phyloP scores from a whole-genome alignment of 208 protist species.

The Crithidia thermophila region DNA sequence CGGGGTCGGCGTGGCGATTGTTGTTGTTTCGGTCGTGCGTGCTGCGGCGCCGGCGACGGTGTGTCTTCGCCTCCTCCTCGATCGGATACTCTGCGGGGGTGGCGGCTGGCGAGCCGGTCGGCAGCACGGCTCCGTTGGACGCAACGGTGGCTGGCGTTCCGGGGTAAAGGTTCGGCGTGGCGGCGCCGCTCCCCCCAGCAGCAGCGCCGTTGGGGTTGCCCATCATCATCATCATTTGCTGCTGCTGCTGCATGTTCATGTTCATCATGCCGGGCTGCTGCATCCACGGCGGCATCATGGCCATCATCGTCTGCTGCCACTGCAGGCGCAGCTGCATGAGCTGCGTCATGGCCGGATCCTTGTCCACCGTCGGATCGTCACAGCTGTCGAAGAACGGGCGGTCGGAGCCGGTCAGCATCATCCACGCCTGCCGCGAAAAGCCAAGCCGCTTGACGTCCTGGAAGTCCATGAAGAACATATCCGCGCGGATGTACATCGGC shows the following conservation, averaged over 20 bases:
- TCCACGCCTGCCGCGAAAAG: constrained; percentile 76
- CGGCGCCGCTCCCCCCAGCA: background rate
- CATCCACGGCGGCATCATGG: constrained; percentile 38
- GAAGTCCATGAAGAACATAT: constrained; percentile 92
- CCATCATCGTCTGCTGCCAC: constrained; percentile 45
- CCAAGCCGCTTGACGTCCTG: constrained; percentile 69
- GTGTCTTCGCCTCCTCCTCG: constrained; percentile 22
- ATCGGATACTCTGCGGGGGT: constrained; percentile 13
- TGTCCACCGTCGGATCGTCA: constrained; percentile 59
- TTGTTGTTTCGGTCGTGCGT: constrained; percentile 17
- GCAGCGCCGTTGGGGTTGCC: background rate
- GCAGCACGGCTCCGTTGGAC: constrained; percentile 1
- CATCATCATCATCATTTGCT: constrained; percentile 19
- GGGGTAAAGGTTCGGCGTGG: background rate
- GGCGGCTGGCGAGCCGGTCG: background rate
- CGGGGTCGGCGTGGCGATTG: constrained; percentile 27
- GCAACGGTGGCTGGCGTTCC: background rate
- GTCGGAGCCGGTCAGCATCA: constrained; percentile 64
- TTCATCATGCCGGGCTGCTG: constrained; percentile 5
- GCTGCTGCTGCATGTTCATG: constrained; percentile 16
- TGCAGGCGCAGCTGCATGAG: constrained; percentile 50
- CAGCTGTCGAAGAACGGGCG: constrained; percentile 54
- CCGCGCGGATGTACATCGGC: constrained; percentile 76
- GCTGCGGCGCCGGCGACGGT: constrained; percentile 20
- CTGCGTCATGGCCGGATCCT: constrained; percentile 67